Evolutionary conservation across 2,329 filamentous ascomycete species (phyloP).

Genomic region (Venturia aucupariae): DNA sequence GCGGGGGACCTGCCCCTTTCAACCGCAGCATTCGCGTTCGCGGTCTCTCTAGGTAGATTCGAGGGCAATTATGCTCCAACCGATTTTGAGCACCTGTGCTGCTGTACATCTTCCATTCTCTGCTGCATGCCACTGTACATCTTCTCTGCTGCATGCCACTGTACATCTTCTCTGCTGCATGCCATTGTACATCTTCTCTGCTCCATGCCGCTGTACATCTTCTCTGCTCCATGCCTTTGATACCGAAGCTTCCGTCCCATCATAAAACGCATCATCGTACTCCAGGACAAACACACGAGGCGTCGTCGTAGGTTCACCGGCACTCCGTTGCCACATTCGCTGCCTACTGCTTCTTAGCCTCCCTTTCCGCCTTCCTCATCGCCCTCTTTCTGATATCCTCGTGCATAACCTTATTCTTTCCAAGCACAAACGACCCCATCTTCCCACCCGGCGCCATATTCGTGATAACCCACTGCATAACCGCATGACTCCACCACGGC

Average conservation of each 20-base stretch:
- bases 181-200: too few relatives aligned
- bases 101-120: too few relatives aligned
- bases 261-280: not conserved
- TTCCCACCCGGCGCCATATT: conserved; percentile 48
- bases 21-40: too few relatives aligned
- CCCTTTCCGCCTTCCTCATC: conserved; percentile 72
- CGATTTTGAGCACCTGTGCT: not conserved
- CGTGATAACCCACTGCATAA: conserved; percentile 75
- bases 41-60: too few relatives aligned
- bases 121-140: too few relatives aligned
- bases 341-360: conserved; percentile 58
- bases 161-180: too few relatives aligned
- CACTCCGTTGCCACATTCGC: too few relatives aligned
- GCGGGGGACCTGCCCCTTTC: too few relatives aligned
- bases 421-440: conserved; percentile 43
- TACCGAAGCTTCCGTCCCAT: not conserved
- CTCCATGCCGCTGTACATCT: not conserved
- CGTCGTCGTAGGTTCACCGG: too few relatives aligned
- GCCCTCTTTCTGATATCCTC: conserved; percentile 73
- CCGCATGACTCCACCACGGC: conserved; percentile 84
- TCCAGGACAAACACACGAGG: not conserved
- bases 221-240: not conserved
- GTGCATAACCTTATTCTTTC: conserved; percentile 63
- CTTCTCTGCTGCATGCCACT: too few relatives aligned
- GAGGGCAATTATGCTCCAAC: too few relatives aligned